phyloP scores from a whole-genome alignment of 306 rosid species.

The Abrus pulchellus region DNA sequence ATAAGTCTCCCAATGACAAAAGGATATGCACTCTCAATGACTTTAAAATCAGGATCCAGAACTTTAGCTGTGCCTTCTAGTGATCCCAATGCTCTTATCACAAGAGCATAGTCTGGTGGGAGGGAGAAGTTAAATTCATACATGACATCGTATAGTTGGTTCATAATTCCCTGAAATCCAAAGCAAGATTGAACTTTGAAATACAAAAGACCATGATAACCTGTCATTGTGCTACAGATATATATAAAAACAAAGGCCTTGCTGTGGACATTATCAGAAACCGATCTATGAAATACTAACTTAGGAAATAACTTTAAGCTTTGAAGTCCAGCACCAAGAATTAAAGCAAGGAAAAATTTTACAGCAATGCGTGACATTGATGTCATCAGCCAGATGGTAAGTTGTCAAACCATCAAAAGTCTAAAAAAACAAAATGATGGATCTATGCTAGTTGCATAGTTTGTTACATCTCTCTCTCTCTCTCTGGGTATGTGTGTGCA shows the following conservation, averaged over 20 bases:
- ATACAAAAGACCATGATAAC: constrained; percentile 20
- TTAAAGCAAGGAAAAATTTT: constrained; percentile 5
- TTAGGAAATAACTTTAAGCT: constrained; percentile 33
- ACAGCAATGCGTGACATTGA: background rate
- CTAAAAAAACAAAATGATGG: constrained; percentile 3
- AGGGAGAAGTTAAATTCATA: constrained; percentile 89
- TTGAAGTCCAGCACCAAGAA: constrained; percentile 36
- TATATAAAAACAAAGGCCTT: constrained; percentile 6
- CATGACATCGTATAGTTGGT: constrained; percentile 84
- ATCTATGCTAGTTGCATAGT: constrained; percentile 9
- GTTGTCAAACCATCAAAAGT: background rate
- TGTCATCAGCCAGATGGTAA: constrained; percentile 18
- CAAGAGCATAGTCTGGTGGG: constrained; percentile 98
- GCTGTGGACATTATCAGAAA: constrained; percentile 8
- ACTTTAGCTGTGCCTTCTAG: constrained; percentile 97
- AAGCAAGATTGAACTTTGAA: constrained; percentile 42
- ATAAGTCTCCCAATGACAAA: constrained; percentile 93
- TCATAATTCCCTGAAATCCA: constrained; percentile 92
- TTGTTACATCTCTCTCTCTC: background rate
- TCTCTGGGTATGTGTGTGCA: background rate
- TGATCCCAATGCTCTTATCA: constrained; percentile 93
- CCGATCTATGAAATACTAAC: constrained; percentile 33
- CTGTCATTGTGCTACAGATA: constrained; percentile 32
- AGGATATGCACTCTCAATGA: constrained; percentile 92
- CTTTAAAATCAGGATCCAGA: constrained; percentile 93